These are phyloP conservation scores for Trichoderma sp. DNA, from an alignment of 2,329 filamentous ascomycete genomes.

Conservation along the genomic window DNA sequence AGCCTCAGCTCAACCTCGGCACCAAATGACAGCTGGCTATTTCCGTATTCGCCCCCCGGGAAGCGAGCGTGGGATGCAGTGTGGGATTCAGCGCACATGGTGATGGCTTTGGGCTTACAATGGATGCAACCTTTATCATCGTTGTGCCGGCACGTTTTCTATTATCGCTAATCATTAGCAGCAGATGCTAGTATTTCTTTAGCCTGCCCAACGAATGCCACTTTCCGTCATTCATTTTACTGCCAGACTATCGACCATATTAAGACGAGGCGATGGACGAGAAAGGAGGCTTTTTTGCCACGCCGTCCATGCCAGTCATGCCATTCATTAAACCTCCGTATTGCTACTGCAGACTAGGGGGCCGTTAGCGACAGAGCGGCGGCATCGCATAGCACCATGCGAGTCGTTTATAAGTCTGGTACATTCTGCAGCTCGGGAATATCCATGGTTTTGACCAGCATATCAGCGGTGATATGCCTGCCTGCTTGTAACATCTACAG, in stretches of 20 bases:
- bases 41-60: background rate
- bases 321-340: background rate
- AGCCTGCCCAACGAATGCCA: background rate
- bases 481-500: background rate
- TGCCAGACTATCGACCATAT: background rate
- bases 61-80: constrained; percentile 2
- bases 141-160: background rate
- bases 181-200: background rate
- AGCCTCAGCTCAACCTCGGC: background rate
- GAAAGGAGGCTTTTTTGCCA: constrained; percentile 10
- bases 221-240: background rate
- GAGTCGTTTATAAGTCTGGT: background rate
- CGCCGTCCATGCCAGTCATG: background rate
- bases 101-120: background rate
- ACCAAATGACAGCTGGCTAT: background rate
- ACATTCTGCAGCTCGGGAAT: too few relatives aligned
- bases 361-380: background rate
- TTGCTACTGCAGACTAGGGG: background rate
- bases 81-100: constrained; percentile 8
- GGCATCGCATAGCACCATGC: background rate
- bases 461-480: background rate
- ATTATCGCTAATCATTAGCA: background rate
- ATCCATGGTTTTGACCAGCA: background rate
- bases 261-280: background rate
- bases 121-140: constrained; percentile 1